phyloP scores from a whole-genome alignment of 192 early-diverging fungal species.

The Coemansia sp. region DNA sequence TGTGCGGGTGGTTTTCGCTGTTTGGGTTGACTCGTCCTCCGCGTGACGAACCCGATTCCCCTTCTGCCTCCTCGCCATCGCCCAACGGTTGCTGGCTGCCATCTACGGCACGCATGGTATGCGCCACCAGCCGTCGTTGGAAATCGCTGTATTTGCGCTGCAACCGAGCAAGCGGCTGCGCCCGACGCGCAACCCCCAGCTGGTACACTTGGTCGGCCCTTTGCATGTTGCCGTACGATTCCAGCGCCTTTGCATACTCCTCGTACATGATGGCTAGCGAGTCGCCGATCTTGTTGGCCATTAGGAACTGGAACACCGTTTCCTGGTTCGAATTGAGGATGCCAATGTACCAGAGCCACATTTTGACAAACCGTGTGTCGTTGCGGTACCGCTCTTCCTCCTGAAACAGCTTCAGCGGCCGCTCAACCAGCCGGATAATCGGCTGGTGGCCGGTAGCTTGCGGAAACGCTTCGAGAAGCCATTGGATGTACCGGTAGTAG shows the following conservation, averaged over 20 bases:
- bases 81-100: background rate
- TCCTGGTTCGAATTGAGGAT: conserved; percentile 51
- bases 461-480: conserved; percentile 63
- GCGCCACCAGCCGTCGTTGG: conserved; percentile 51
- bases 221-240: conserved; percentile 48
- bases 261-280: conserved; percentile 69
- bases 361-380: conserved; percentile 59
- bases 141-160: conserved; percentile 61
- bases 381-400: conserved; percentile 60
- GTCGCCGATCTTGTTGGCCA: conserved; percentile 68
- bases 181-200: conserved; percentile 67
- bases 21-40: background rate
- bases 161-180: conserved; percentile 68
- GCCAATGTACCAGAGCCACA: conserved; percentile 66
- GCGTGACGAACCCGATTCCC: too few relatives aligned
- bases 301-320: conserved; percentile 76
- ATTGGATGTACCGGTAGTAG: conserved; percentile 59
- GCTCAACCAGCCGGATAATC: conserved; percentile 57
- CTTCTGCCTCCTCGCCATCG: background rate
- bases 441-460: conserved; percentile 58
- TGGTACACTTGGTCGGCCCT: conserved; percentile 64
- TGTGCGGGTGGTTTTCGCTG: conserved; percentile 12
- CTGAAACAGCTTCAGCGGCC: conserved; percentile 49
- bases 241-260: conserved; percentile 68
- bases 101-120: conserved; percentile 15